Evolutionary conservation across 306 rosid species (phyloP).

Genomic region (Vigna mungo): DNA sequence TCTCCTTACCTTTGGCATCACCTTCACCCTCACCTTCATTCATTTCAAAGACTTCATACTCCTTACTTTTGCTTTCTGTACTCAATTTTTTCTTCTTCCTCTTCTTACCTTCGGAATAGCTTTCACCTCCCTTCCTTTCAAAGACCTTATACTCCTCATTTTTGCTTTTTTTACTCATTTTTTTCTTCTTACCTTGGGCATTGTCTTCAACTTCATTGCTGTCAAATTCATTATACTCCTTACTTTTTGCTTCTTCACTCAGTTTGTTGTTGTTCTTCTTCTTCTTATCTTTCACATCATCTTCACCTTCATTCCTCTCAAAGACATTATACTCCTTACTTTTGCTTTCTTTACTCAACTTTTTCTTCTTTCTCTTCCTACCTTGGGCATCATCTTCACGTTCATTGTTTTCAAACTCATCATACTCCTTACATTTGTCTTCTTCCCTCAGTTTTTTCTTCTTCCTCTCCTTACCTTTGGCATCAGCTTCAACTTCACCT

Average conservation of each 20-base stretch:
- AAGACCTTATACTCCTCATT: neutral
- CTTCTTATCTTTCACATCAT: neutral
- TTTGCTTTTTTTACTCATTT: neutral
- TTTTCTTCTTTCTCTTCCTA: too few species aligned
- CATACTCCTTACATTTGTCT: too few species aligned
- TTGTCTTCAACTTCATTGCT: constrained; percentile 6
- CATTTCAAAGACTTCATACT: neutral
- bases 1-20: neutral
- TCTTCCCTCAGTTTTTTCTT: neutral
- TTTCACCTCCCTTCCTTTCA: neutral
- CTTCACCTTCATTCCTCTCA: neutral
- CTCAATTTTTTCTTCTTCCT: neutral
- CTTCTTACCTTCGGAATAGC: neutral
- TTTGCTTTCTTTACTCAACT: neutral
- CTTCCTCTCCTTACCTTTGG: neutral
- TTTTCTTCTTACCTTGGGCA: neutral
- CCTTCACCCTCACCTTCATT: neutral
- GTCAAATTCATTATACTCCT: constrained; percentile 18
- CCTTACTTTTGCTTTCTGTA: neutral
- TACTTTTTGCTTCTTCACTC: neutral
- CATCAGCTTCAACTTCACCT: neutral
- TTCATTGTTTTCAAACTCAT: too few species aligned
- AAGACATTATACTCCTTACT: neutral
- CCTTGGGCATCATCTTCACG: too few species aligned
- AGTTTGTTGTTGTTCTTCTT: neutral